Base-by-base conservation (phyloP, 2,329 filamentous ascomycete species). In the Geosmithia flava region DNA sequence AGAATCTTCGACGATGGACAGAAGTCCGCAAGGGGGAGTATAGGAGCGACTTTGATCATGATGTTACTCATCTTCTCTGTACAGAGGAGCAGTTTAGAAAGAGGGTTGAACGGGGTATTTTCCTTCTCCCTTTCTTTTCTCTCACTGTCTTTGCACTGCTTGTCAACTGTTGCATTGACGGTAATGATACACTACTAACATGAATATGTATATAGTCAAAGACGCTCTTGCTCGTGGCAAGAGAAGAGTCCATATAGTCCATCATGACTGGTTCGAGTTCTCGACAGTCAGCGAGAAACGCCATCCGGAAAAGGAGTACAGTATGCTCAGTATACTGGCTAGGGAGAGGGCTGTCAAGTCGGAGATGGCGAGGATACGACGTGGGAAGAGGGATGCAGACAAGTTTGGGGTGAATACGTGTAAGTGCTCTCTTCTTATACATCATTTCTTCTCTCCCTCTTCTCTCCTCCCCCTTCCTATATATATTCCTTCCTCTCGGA, bases 51-150 rank as follows among this genome's bases (percentile, higher is more conserved):
- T 63, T 87, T 17, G 69, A 69, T 23, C 59, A 69, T 0, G 56
- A 67, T 0, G 77, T 83, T 10, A 95, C 88, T 0, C 88, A 95
- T 62, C 66, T 95, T 0, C 71, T 95, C 20, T 77, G 80, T 48
- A 79, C 78, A 0, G 68, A 74, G 46, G 71, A 79, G 33, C 75
- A 81, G 16, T 89, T 79, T 62, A 72, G 41, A 20, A 41, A 29
- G 30, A 44, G n/a, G 20, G 29, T 17, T 13, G 20, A 13, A 20
- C 41, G 3, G 2, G 42, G 47, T 48, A 43, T 7, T 11, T 42
- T 42, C 16, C 19, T 13, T 10, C 7, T 4, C n/a, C 19, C 13
- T 13, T 7, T 19, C 41, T 19, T 43, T 6, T 13, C 3, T 20
- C n/a, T n/a, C n/a, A n/a, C n/a, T n/a, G n/a, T n/a, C n/a, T n/a